Evolutionary conservation across 2,329 filamentous ascomycete genomes (phyloP), one percentile per base, ranked within the genome.

Genomic region (Bipolaris gigantea): DNA sequence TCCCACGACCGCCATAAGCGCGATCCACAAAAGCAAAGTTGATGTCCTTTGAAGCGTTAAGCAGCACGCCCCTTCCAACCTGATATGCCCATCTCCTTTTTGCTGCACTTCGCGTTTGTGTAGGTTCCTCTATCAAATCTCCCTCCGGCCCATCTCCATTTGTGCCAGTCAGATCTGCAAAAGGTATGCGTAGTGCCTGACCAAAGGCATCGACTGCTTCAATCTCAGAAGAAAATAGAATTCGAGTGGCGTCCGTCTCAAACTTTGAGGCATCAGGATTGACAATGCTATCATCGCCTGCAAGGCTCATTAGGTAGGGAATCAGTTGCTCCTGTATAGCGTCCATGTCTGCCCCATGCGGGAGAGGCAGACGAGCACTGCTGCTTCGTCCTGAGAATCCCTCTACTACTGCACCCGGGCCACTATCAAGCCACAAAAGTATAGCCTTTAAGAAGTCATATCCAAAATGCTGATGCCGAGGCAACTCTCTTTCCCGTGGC

Each of bases 361-460:
- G 76, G 16, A 87, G 78, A 2, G 84, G 85, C 53, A 79, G 81
- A 21, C 82, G 78, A 39, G 70, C 59, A 52, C 70, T 72, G 27
- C 77, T 75, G 27, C 73, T 69, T 23, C 76, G 73, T 47, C 77
- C 74, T 36, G 80, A 82, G 67, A 88, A 88, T 0, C 81, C 83
- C 53, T 81, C 76, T 2, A 86, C 67, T 9, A 87, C 68, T 25
- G 77, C 78, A 8, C 79, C 75, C 13, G 82, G 73, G 9, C 85
- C 85, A 32, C 83, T 84, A 50, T 85, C 82, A 2, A 87, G 72
- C 83, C 84, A 88, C 1, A 87, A 74, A 2, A 85, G 64, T 39
- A 87, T 85, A 1, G 85, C 83, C 65, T 84, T 85, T 23, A 87
- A 62, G 60, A 88, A 87, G 59, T 87, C 85, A 61, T 86, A 86